Evolutionary conservation across 352 stramenopile genomes (phyloP).

Genomic region (Globisporangium uncinulatum): DNA sequence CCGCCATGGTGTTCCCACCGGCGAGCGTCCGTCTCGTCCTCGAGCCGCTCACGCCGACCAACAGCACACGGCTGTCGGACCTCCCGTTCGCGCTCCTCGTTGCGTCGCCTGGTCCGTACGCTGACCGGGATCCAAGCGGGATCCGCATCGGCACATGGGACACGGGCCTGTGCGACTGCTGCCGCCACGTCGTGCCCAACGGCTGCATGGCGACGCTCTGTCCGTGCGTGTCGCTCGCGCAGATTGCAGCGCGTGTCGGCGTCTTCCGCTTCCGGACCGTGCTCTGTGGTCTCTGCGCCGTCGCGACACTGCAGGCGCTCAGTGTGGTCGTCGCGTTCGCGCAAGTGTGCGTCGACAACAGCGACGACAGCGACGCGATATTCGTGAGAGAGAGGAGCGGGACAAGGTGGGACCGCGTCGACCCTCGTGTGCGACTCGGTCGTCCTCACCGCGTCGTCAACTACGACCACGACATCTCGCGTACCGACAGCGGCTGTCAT

Average conservation of each 20-base stretch:
- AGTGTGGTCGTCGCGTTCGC: conserved; percentile 5
- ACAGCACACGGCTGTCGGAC: conserved; percentile 1
- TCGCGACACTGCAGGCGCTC: conserved; percentile 7
- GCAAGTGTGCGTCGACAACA: conserved; percentile 1
- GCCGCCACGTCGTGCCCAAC: conserved; percentile 26
- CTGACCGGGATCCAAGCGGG: conserved; percentile 14
- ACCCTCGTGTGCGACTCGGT: neutral
- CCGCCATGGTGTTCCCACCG: too few species aligned
- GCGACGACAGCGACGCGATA: neutral
- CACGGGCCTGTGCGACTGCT: conserved; percentile 21
- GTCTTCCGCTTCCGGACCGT: conserved; percentile 12
- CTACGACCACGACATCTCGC: neutral
- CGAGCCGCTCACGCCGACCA: conserved; percentile 7
- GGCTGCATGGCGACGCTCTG: conserved; percentile 23
- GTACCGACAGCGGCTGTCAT: neutral
- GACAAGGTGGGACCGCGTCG: neutral
- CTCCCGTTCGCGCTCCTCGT: conserved; percentile 16
- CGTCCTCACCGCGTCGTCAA: neutral
- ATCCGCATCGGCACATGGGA: conserved; percentile 23
- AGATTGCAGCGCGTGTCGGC: conserved; percentile 12
- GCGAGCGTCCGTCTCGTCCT: neutral
- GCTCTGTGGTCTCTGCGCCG: conserved; percentile 6
- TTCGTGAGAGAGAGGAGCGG: too few species aligned
- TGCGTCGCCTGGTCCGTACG: conserved; percentile 10
- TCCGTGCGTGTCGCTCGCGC: conserved; percentile 25